A percentile compares a stretch with the other conserved stretches of the same genome.
These are phyloP conservation scores for Amanita jacksonii DNA, from an alignment of 768 basidiomycete species.

Conservation along the genomic window DNA sequence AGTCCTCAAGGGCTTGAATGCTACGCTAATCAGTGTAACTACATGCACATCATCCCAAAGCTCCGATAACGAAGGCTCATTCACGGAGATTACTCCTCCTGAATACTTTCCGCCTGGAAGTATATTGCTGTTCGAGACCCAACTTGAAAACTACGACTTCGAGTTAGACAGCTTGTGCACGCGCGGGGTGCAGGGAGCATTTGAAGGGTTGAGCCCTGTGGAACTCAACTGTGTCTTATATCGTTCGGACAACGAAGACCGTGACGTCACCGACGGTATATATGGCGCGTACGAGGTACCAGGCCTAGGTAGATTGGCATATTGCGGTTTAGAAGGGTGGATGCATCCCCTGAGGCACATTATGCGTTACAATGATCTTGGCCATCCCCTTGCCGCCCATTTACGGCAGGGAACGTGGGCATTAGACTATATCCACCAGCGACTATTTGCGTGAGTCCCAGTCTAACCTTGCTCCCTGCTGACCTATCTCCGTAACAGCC, in stretches of 20 bases:
- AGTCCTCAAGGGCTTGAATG: slow-evolving; percentile 62
- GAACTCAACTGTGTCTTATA: slow-evolving; percentile 86
- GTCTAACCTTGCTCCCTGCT: not conserved
- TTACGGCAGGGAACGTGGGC: slow-evolving; percentile 88
- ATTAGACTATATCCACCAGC: slow-evolving; percentile 71
- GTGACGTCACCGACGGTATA: slow-evolving; percentile 74
- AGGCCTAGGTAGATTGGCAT: slow-evolving; percentile 61
- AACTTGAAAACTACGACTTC: slow-evolving; percentile 62
- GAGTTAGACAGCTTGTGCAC: slow-evolving; percentile 67
- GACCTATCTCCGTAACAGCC: slow-evolving; percentile 27
- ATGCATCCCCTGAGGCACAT: slow-evolving; percentile 82
- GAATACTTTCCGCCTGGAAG: slow-evolving; percentile 93
- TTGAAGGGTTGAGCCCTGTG: slow-evolving; percentile 65
- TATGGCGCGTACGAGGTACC: slow-evolving; percentile 82
- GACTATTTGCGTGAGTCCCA: slow-evolving; percentile 57
- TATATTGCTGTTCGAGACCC: slow-evolving; percentile 87
- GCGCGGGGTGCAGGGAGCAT: slow-evolving; percentile 61
- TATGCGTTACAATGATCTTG: slow-evolving; percentile 87
- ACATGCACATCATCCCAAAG: slow-evolving; percentile 51
- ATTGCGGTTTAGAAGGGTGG: slow-evolving; percentile 97
- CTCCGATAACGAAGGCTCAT: slow-evolving; percentile 57
- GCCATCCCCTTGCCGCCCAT: slow-evolving; percentile 84
- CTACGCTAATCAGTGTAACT: slow-evolving; percentile 55
- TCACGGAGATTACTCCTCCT: slow-evolving; percentile 74
- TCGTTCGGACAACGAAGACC: slow-evolving; percentile 85